A percentile compares a stretch with the other conserved stretches of the same genome.
phyloP scores from a whole-genome alignment of 176 grass and related monocot species.

The Musa beccarii region DNA sequence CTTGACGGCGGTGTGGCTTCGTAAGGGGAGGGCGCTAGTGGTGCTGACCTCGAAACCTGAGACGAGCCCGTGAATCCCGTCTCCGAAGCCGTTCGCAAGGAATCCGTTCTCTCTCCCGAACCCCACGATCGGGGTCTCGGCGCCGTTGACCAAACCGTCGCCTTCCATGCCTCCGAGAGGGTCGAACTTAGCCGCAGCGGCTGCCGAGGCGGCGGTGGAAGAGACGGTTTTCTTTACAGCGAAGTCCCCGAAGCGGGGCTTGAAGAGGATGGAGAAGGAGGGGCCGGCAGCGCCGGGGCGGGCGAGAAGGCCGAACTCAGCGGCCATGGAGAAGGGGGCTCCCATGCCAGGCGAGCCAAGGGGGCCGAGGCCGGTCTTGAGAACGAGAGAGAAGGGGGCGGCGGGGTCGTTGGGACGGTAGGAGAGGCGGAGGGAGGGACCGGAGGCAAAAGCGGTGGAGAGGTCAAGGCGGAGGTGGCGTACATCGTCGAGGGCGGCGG shows the following conservation, averaged over 20 bases:
- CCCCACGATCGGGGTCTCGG: background rate
- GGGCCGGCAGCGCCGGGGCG: background rate
- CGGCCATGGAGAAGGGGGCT: constrained; percentile 16
- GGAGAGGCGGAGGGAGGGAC: constrained; percentile 20
- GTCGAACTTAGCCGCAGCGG: background rate
- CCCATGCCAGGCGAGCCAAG: constrained; percentile 6
- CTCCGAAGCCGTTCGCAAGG: background rate
- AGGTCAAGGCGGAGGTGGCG: constrained; percentile 22
- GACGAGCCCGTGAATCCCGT: background rate
- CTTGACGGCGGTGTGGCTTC: constrained; percentile 7
- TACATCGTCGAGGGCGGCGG: constrained; percentile 9
- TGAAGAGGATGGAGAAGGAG: constrained; percentile 17
- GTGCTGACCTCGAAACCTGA: constrained; percentile 12
- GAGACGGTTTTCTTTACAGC: constrained; percentile 14
- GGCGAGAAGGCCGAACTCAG: constrained; percentile 21
- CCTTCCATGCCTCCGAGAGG: background rate
- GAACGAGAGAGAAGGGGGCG: constrained; percentile 15
- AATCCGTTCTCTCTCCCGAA: background rate
- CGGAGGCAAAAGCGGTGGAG: constrained; percentile 21
- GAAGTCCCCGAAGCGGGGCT: constrained; percentile 25
- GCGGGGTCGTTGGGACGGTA: constrained; percentile 19
- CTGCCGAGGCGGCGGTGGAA: background rate
- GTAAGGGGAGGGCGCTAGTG: constrained; percentile 16
- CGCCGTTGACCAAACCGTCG: background rate
- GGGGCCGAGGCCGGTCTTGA: constrained; percentile 21